Evolutionary conservation across 2,329 filamentous ascomycete genomes (phyloP).

Genomic region (Graphiopsis chlorocephala): DNA sequence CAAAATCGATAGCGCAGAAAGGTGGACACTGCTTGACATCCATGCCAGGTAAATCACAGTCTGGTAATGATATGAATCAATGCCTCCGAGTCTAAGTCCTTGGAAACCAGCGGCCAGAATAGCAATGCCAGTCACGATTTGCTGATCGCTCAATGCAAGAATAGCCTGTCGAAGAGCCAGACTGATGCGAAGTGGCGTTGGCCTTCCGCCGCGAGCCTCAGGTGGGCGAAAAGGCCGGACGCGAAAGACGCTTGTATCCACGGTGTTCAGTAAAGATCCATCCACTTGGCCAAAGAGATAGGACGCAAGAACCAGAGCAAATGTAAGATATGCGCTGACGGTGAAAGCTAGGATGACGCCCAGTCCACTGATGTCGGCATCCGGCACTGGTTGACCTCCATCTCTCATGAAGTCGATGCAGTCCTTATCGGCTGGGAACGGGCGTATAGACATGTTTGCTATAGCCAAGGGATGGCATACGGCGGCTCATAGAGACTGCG

Average conservation of each 20-base stretch:
- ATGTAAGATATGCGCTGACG: slow-evolving; percentile 23
- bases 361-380: slow-evolving; percentile 25
- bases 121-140: slow-evolving; percentile 15
- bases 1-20: slow-evolving; percentile 26
- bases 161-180: slow-evolving; percentile 10
- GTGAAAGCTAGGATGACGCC: slow-evolving; percentile 25
- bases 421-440: not conserved
- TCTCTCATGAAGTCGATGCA: slow-evolving; percentile 9
- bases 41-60: slow-evolving; percentile 31
- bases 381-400: slow-evolving; percentile 13
- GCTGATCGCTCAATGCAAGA: slow-evolving; percentile 8
- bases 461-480: not conserved
- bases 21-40: slow-evolving; percentile 31
- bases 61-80: slow-evolving; percentile 29
- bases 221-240: slow-evolving; percentile 15
- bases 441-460: not conserved
- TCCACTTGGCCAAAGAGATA: slow-evolving; percentile 23
- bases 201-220: not conserved
- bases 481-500: not conserved
- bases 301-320: slow-evolving; percentile 19
- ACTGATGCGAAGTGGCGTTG: not conserved
- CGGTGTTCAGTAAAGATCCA: slow-evolving; percentile 19
- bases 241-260: slow-evolving; percentile 14
- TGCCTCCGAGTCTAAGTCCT: slow-evolving; percentile 19
- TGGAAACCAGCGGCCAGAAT: slow-evolving; percentile 29